Evolutionary conservation across 352 stramenopile species (phyloP), one percentile per base, ranked within the genome.

Genomic region (Thalassiosira livingstoniorum): DNA sequence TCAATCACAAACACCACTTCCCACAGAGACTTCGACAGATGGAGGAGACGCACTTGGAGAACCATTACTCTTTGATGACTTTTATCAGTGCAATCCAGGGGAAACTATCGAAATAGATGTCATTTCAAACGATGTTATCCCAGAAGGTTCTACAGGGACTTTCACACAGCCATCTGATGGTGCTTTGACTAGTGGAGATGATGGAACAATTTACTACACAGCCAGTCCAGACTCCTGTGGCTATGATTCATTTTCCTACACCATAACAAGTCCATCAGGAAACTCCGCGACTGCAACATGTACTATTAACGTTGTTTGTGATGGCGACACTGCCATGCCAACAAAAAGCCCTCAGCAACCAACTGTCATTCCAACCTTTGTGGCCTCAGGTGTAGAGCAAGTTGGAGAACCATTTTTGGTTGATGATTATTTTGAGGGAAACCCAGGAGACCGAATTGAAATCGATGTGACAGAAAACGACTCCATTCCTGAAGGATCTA

Each of bases 191-290:
- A 27, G 35, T 2, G 35, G 25, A 23, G 32, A 47, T 58, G 53
- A 66, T 51, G 67, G 47, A 3, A 43, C 66, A 13, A 39, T 75
- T 43, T 75, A 66, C 37, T 78, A 78, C 37, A 64, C 61, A 18
- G 10, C 25, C 37, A 66, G 25, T 39, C 21, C 45, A 23, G 31
- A 18, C 55, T 51, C 39, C 27, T 55, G 18, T 5, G 43, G 42
- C n/a, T 35, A n/a, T 27, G n/a, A 53, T 18, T 11, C 23, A 13
- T 57, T 54, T 42, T 39, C 34, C 25, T 53, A 23, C 43, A 25
- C 51, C 37, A 25, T 55, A 47, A 43, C n/a, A 0, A 2, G 29
- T 37, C n/a, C 27, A 47, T 51, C 53, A 18, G 34, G 23, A 23
- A 58, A 58, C 11, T 29, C 11, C 5, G 47, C 21, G 21, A 25